phyloP scores from a whole-genome alignment of 306 rosid species.

The Cucurbita ficifolia region DNA sequence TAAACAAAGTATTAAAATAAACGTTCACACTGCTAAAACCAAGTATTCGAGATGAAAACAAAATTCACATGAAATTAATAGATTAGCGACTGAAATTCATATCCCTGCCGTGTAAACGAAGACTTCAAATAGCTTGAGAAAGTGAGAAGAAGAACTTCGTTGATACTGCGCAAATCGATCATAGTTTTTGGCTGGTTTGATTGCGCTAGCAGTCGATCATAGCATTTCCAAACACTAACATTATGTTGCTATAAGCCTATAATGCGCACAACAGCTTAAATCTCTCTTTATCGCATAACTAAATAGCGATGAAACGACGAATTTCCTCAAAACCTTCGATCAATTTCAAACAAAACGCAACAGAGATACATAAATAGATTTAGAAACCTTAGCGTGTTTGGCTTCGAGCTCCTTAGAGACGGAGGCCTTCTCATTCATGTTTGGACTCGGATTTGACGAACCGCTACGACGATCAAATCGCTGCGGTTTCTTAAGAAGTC shows the following conservation, averaged over 20 bases:
- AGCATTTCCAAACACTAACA: neutral
- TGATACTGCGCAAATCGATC: neutral
- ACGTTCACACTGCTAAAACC: neutral
- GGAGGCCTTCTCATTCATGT: constrained; percentile 64
- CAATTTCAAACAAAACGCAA: neutral
- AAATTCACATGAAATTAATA: neutral
- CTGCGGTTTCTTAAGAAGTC: neutral
- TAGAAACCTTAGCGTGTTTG: constrained; percentile 52
- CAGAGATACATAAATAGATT: neutral
- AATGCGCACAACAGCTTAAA: neutral
- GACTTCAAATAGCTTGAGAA: neutral
- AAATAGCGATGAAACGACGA: neutral
- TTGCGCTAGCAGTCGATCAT: neutral
- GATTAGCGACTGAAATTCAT: neutral
- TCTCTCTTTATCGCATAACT: neutral
- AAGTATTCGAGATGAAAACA: neutral
- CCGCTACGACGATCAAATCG: neutral
- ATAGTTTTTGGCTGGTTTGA: neutral
- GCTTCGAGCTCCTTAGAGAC: constrained; percentile 79
- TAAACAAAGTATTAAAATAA: neutral
- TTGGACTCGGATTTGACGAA: constrained; percentile 14
- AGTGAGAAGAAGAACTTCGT: neutral
- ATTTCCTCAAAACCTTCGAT: neutral
- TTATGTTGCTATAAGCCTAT: neutral
- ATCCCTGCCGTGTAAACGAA: neutral